Evolutionary conservation across 179 eudicot genomes (phyloP).

Genomic region (Sideroxylon spinosum): DNA sequence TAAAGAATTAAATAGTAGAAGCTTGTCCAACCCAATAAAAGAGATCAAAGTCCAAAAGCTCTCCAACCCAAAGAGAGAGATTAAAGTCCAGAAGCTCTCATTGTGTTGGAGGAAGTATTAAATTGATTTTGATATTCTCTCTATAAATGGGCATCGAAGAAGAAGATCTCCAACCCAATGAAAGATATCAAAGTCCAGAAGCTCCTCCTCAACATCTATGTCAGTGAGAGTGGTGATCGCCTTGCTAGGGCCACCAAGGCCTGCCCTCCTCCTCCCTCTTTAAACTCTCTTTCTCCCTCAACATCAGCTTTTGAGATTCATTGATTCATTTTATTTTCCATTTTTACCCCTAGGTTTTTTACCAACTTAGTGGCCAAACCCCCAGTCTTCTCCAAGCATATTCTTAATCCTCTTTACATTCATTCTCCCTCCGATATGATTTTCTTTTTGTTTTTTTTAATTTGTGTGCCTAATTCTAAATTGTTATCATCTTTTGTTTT

Average conservation of each 20-base stretch:
- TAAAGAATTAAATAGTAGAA: no score
- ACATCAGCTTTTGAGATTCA: not conserved
- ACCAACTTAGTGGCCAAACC: slow-evolving; percentile 70
- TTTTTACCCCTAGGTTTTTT: slow-evolving; percentile 41
- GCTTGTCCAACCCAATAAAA: no score
- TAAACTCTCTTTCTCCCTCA: not conserved
- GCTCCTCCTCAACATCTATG: slow-evolving; percentile 50
- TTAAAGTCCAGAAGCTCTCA: no score
- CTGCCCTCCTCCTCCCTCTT: not conserved
- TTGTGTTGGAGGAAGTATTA: no score
- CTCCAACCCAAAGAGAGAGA: no score
- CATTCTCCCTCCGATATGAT: not conserved
- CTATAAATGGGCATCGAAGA: slow-evolving; percentile 55
- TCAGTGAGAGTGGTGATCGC: slow-evolving; percentile 51
- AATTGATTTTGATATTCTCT: no score
- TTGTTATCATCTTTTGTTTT: not conserved
- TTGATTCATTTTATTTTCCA: not conserved
- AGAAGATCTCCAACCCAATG: slow-evolving; percentile 49
- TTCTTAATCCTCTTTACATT: not conserved
- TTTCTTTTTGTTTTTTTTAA: not conserved
- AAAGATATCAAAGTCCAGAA: slow-evolving; percentile 57
- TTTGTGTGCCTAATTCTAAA: not conserved
- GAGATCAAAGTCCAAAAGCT: no score
- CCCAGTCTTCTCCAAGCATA: slow-evolving; percentile 80
- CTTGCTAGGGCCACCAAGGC: slow-evolving; percentile 50